A percentile compares a stretch with the other conserved stretches of the same genome.
Conservation (phyloP, 2,329 filamentous ascomycete species). For the Zalaria sp. region DNA sequence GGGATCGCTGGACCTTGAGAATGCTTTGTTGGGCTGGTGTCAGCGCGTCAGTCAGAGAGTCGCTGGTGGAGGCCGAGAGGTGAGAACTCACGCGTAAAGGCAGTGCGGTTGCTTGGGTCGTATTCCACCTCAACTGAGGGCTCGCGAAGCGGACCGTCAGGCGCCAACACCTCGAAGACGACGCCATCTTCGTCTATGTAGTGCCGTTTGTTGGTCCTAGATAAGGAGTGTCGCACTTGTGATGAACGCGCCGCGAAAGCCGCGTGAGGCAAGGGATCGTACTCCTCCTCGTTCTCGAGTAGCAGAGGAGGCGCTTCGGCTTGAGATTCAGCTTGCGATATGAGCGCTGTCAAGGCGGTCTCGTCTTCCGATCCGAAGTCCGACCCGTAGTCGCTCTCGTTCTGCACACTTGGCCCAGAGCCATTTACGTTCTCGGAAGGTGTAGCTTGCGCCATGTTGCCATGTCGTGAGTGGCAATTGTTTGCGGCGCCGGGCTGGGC, state of each 20-base stretch:
- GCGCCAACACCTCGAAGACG: conserved; percentile 5
- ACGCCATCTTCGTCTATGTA: conserved; percentile 7
- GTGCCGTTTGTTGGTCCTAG: neutral
- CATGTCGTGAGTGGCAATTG: neutral
- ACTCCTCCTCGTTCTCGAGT: conserved; percentile 12
- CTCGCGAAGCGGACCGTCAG: conserved; percentile 8
- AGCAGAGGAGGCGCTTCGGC: conserved; percentile 13
- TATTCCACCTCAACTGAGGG: conserved; percentile 28
- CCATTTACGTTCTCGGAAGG: neutral
- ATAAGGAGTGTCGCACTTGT: neutral
- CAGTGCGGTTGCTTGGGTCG: conserved; percentile 20
- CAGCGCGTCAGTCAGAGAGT: conserved; percentile 21
- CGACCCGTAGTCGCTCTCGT: conserved; percentile 47
- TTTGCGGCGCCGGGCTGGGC: no score
- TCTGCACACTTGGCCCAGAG: conserved; percentile 1
- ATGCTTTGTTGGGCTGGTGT: conserved; percentile 21
- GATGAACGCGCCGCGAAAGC: neutral
- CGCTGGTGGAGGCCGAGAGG: neutral
- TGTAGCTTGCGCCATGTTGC: neutral
- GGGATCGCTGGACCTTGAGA: no score
- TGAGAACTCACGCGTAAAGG: conserved; percentile 16
- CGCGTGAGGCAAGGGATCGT: conserved; percentile 5
- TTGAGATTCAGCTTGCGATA: conserved; percentile 29
- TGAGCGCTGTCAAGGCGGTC: conserved; percentile 35
- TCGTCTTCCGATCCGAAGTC: conserved; percentile 47